Base-by-base conservation (phyloP, 2,329 filamentous ascomycete species). In the Stachybotrys elegans region DNA sequence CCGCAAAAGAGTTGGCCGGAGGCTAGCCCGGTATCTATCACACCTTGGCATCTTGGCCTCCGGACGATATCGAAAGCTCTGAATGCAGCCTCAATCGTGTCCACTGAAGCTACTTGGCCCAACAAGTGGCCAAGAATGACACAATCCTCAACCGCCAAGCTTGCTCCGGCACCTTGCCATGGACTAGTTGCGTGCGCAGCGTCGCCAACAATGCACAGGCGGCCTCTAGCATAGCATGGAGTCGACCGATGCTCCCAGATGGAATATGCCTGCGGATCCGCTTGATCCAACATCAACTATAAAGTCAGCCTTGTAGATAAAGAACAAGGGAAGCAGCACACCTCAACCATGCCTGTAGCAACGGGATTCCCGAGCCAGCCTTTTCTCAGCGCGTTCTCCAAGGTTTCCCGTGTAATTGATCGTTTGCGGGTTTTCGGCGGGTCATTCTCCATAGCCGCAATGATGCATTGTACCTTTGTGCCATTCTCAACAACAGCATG, bases 131-230 rank as follows among this genome's bases (percentile, higher is more conserved):
- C 34, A 11, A 41, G 40, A 9, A 40, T 22, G 35, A 51, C 16
- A 1, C 54, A 55, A 16, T 59, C 57, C n/a, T 59, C 57, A 4
- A 59, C 49, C 1, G 51, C 56, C 56, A 59, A 57, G 4, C 54
- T 53, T 1, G 56, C 57, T 3, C 55, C 54, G 3, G 55, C 49
- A 2, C 54, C 57, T 13, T 57, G 53, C 39, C 56, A 50, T 1
- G 57, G 57, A 2, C 50, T 54, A n/a, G 49, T 45, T 2, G 56
- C 53, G 42, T 58, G 56, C 2, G 56, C 55, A 4, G 56, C 55
- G 40, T 58, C 56, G 22, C 56, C 56, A 1, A 49, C 43, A 11
- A 58, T 43, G n/a, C 46, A 49, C 3, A 56, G 38, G 2, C 46
- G 40, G 4, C 54, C 53, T 3, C 45, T 34, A 44, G 39, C 34